Percentiles rank a stretch among this genome's conserved stretches.
Evolutionary conservation across 495 filamentous ascomycete genomes (phyloP).

Genomic region (Cryomyces antarcticus): DNA sequence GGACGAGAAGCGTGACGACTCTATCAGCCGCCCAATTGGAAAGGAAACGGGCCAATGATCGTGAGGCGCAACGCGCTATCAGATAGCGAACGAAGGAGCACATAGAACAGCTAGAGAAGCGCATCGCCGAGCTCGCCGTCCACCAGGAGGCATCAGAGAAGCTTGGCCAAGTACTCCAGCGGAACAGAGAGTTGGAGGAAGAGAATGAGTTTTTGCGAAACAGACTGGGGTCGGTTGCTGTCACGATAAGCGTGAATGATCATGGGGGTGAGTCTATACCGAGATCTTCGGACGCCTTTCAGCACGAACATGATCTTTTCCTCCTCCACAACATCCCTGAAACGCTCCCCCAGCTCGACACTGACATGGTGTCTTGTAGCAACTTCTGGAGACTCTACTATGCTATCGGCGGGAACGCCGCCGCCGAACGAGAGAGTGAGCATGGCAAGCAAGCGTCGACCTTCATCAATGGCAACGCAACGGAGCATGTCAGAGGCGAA

Average conservation of each 20-base stretch:
- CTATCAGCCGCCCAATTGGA: constrained; percentile 39
- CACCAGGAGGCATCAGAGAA: constrained; percentile 23
- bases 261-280: constrained; percentile 1
- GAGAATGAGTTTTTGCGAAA: constrained; percentile 23
- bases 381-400: too few relatives aligned
- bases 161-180: constrained; percentile 27
- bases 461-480: constrained; percentile 2
- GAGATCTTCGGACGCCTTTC: too few relatives aligned
- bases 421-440: too few relatives aligned
- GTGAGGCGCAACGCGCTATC: constrained; percentile 74
- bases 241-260: neutral
- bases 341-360: too few relatives aligned
- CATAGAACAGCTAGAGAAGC: constrained; percentile 54
- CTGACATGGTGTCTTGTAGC: too few relatives aligned
- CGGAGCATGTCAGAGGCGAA: constrained; percentile 1
- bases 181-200: constrained; percentile 32
- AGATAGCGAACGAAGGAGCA: constrained; percentile 63
- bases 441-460: constrained; percentile 2
- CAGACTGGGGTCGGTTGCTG: constrained; percentile 13
- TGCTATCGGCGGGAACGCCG: too few relatives aligned
- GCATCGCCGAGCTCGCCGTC: constrained; percentile 38
- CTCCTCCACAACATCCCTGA: too few relatives aligned
- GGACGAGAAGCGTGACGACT: constrained; percentile 36
- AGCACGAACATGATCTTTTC: too few relatives aligned
- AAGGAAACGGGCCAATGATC: constrained; percentile 69